Evolutionary conservation across 1,284 basidiomycete genomes (phyloP).

Genomic region (Microbotryum scabiosae): DNA sequence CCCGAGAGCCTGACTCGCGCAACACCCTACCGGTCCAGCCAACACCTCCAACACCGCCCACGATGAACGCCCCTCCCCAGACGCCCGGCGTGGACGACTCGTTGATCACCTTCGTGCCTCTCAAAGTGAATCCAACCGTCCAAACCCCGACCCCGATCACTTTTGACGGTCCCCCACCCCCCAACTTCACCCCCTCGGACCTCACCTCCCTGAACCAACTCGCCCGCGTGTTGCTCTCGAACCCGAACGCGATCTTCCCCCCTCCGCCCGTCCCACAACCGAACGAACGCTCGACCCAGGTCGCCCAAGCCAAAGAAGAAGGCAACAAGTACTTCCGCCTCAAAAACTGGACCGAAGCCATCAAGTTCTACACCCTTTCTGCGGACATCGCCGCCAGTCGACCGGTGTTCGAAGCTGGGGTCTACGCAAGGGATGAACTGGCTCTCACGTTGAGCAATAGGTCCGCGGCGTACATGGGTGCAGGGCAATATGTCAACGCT

Average conservation of each 20-base stretch:
- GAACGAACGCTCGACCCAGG: constrained; percentile 61
- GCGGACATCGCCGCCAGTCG: constrained; percentile 71
- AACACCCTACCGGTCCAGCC: no score
- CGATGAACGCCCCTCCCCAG: background rate
- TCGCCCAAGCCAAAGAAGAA: constrained; percentile 74
- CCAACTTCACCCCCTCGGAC: constrained; percentile 7
- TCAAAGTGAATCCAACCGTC: constrained; percentile 13
- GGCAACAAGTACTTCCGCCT: constrained; percentile 80
- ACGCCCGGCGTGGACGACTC: background rate
- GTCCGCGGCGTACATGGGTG: constrained; percentile 71
- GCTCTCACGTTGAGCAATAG: constrained; percentile 83
- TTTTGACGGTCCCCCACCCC: constrained; percentile 4
- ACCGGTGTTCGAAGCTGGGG: constrained; percentile 80
- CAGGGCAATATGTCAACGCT: constrained; percentile 68
- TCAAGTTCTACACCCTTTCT: constrained; percentile 75
- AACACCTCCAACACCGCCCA: no score
- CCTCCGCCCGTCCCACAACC: constrained; percentile 68
- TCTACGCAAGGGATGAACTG: constrained; percentile 78
- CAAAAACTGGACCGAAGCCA: constrained; percentile 63
- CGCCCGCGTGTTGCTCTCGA: constrained; percentile 24
- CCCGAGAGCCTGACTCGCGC: no score
- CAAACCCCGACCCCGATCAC: constrained; percentile 5
- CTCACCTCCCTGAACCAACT: constrained; percentile 21
- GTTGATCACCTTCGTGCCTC: constrained; percentile 16
- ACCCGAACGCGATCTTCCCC: constrained; percentile 28